Evolutionary conservation across 768 basidiomycete species (phyloP).

Genomic region (Phlebiopsis gigantea): DNA sequence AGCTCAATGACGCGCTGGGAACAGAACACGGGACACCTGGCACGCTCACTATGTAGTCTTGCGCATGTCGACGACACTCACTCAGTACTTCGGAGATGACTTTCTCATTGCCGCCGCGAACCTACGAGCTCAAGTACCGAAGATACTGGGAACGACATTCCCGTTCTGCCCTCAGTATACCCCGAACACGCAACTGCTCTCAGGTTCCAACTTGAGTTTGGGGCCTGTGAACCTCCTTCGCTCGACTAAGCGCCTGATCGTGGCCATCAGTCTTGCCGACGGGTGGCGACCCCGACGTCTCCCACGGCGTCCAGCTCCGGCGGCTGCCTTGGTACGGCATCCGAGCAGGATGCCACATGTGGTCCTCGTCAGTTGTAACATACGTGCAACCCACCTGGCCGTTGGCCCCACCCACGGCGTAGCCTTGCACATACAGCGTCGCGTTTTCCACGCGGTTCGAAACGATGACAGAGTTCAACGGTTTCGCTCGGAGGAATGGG

Average conservation of each 20-base stretch:
- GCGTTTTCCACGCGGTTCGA: constrained; percentile 5
- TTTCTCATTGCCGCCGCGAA: not conserved
- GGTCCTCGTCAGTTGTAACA: constrained; percentile 46
- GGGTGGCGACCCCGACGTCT: constrained; percentile 36
- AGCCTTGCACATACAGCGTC: constrained; percentile 39
- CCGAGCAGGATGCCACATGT: constrained; percentile 43
- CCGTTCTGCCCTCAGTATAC: constrained; percentile 20
- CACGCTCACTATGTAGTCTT: not conserved
- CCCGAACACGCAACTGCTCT: constrained; percentile 50
- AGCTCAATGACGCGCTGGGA: not conserved
- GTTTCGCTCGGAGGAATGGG: constrained; percentile 52
- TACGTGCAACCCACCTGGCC: constrained; percentile 47
- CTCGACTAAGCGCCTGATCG: constrained; percentile 38
- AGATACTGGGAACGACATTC: not conserved
- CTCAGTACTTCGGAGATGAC: not conserved
- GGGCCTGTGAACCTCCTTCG: constrained; percentile 45
- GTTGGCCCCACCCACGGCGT: constrained; percentile 42
- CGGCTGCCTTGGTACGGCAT: constrained; percentile 56
- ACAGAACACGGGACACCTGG: not conserved
- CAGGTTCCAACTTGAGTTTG: constrained; percentile 56
- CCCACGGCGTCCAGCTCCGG: constrained; percentile 79
- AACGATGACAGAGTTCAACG: constrained; percentile 59
- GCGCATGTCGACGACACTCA: not conserved
- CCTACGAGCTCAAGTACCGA: not conserved
- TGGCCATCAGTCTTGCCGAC: not conserved